Evolutionary conservation across 768 basidiomycete species (phyloP), one percentile per base, ranked within the genome.

Genomic region (Dioszegia aurantiaca): DNA sequence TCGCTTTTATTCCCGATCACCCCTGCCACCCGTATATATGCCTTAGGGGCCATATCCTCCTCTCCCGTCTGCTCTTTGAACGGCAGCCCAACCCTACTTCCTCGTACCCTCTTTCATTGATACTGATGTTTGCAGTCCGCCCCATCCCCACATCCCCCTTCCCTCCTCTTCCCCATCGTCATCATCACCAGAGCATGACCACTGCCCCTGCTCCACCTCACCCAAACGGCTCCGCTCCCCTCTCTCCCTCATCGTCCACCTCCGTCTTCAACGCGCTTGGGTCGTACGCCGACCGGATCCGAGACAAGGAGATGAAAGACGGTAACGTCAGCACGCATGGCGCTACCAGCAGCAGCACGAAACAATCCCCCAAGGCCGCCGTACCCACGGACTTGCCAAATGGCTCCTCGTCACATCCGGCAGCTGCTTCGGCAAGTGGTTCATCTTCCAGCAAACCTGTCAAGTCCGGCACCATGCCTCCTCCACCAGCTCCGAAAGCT

Each of bases 211-310:
- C 40, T 24, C 23, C 8, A 26, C 49, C 17, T 41, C 19, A 17
- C 16, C 46, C 58, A 33, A 43, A 17, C 30, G 51, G 51, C 51
- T 24, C 36, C 24, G 5, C 48, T 4, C 16, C 55, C n/a, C 41
- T 42, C 27, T 31, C 48, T 12, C 51, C 46, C 21, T 39, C 42
- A 23, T 26, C 47, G 36, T 44, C 36, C 16, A 55, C 57, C 9
- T 69, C 68, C 27, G 68, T 67, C 8, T 72, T 72, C 64, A 66
- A 68, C 43, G 68, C 70, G 12, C 66, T 72, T 24, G 70, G 68
- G 12, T 72, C 70, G 4, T 72, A 69, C 47, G 70, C 70, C 55
- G 70, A 69, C 49, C 42, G 66, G 9, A 72, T 44, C 33, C 31
- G 43, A n/a, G 55, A 46, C 16, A 53, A 53, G 37, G 51, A 53